Conservation (phyloP, 1,284 basidiomycete species). For the Cutaneotrichosporon cavernicola region DNA sequence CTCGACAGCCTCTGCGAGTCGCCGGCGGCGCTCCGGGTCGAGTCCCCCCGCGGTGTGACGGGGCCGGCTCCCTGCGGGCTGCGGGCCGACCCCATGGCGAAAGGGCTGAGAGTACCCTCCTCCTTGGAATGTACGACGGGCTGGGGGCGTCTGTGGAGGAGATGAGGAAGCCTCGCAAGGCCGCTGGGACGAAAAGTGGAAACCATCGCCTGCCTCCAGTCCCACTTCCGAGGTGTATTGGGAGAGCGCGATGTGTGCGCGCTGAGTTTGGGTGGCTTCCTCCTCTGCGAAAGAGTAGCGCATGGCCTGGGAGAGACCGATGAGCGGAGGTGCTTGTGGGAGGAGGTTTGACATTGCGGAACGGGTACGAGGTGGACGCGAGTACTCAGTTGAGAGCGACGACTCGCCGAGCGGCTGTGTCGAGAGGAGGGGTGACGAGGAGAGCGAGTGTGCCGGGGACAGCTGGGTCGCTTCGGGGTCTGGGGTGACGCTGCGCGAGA, state of each 20-base stretch:
- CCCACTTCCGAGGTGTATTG: slow-evolving; percentile 12
- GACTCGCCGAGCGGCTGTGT: slow-evolving; percentile 48
- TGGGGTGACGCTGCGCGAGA: background rate
- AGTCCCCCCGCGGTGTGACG: background rate
- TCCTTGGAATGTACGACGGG: background rate
- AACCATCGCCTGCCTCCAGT: slow-evolving; percentile 5
- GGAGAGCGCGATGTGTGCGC: slow-evolving; percentile 9
- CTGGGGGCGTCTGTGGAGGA: background rate
- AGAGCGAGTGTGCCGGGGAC: slow-evolving; percentile 4
- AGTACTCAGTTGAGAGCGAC: slow-evolving; percentile 31
- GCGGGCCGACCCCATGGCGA: slow-evolving; percentile 42
- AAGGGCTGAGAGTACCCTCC: slow-evolving; percentile 25
- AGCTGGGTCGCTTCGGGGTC: background rate
- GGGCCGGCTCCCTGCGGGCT: slow-evolving; percentile 38
- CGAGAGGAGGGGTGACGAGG: background rate
- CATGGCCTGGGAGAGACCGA: slow-evolving; percentile 21
- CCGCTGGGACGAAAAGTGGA: slow-evolving; percentile 11
- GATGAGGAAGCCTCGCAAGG: background rate
- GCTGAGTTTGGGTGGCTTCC: slow-evolving; percentile 11
- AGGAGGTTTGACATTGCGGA: slow-evolving; percentile 13
- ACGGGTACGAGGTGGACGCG: slow-evolving; percentile 17
- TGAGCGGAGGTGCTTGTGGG: slow-evolving; percentile 20
- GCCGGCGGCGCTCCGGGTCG: slow-evolving; percentile 6
- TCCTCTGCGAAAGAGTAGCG: slow-evolving; percentile 13
- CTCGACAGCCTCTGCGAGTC: background rate